phyloP scores from a whole-genome alignment of 805 yeast species.

The Wickerhamiella slavikovae region DNA sequence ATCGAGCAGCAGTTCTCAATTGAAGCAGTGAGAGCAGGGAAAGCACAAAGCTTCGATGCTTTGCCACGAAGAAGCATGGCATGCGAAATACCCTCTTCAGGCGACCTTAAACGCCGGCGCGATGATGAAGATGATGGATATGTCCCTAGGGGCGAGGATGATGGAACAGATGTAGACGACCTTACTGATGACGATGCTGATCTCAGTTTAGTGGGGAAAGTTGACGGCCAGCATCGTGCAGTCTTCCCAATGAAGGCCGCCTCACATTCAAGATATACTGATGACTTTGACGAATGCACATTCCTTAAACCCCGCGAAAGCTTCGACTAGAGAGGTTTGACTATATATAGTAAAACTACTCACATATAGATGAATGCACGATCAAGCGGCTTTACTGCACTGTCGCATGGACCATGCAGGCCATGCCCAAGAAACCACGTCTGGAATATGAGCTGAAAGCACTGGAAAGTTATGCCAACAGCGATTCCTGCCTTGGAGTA shows the following conservation, averaged over 20 bases:
- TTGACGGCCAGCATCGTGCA: constrained; percentile 3
- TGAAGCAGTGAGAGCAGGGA: not conserved
- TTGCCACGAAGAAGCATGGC: not conserved
- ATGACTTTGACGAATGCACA: constrained; percentile 15
- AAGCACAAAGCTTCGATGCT: not conserved
- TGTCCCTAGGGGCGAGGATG: too few species aligned
- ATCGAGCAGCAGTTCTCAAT: constrained; percentile 3
- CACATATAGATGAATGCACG: too few species aligned
- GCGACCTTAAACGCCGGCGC: constrained; percentile 1
- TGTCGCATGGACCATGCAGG: too few species aligned
- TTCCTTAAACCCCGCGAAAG: constrained; percentile 10
- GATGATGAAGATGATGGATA: constrained; percentile 9
- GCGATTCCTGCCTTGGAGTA: too few species aligned
- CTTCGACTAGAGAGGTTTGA: not conserved
- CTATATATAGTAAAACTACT: too few species aligned
- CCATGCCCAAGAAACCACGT: too few species aligned
- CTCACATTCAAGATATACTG: too few species aligned
- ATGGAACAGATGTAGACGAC: constrained; percentile 9
- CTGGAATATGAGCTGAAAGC: too few species aligned
- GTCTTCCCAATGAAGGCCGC: constrained; percentile 6
- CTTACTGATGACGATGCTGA: constrained; percentile 1
- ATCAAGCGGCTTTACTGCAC: too few species aligned
- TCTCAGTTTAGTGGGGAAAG: constrained; percentile 1
- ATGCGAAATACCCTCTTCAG: not conserved
- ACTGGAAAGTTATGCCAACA: too few species aligned